These are phyloP conservation scores for Alternaria arborescens DNA, from an alignment of 2,329 filamentous ascomycete genomes.

Conservation along the genomic window DNA sequence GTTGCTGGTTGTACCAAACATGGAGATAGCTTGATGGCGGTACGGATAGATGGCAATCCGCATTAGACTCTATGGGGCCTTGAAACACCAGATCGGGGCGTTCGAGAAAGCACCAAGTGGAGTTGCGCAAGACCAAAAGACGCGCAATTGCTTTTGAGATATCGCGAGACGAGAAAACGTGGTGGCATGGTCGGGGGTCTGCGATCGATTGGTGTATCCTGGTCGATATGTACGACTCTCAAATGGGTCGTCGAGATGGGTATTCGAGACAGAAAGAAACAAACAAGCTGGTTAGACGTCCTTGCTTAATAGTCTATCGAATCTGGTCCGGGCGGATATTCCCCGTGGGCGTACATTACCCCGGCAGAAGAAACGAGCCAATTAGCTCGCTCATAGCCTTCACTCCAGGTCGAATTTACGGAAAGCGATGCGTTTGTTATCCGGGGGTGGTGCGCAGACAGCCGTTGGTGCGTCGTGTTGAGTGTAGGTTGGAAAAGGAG, in stretches of 20 bases:
- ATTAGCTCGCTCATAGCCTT: background rate
- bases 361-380: constrained; percentile 7
- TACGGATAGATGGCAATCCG: constrained; percentile 10
- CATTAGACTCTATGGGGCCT: constrained; percentile 9
- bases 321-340: constrained; percentile 1
- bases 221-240: background rate
- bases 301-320: background rate
- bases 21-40: background rate
- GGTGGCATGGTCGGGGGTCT: background rate
- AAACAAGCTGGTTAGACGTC: background rate
- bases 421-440: constrained; percentile 15
- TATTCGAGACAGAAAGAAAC: constrained; percentile 13
- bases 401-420: background rate
- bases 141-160: constrained; percentile 8
- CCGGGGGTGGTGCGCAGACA: constrained; percentile 5
- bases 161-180: constrained; percentile 3
- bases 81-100: constrained; percentile 16
- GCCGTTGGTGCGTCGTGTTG: constrained; percentile 5
- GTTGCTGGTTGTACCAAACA: background rate
- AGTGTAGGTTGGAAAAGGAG: background rate
- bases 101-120: constrained; percentile 6
- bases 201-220: background rate
- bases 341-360: background rate
- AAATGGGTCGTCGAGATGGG: constrained; percentile 3
- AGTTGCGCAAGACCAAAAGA: constrained; percentile 9